These are phyloP conservation scores for Petunia axillaris DNA, from an alignment of 257 asterid species.

Conservation along the genomic window DNA sequence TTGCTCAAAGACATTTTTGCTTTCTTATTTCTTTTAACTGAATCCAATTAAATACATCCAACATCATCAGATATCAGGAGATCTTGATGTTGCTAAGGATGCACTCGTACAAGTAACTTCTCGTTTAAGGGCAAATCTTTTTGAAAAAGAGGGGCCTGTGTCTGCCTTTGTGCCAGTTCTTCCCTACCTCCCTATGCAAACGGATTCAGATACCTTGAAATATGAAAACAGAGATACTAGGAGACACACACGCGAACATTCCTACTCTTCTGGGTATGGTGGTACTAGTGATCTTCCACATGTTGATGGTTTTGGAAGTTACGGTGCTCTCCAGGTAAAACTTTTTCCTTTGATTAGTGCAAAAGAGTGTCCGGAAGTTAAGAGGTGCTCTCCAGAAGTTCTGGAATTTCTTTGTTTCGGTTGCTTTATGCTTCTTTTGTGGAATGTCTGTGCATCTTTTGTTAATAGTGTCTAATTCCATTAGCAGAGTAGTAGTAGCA, in stretches of 20 bases:
- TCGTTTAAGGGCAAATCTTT: conserved; percentile 39
- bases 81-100: conserved; percentile 32
- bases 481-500: conserved; percentile 34
- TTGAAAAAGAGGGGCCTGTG: conserved; percentile 37
- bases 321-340: conserved; percentile 31
- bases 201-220: conserved; percentile 27
- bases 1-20: background rate
- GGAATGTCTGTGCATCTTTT: background rate
- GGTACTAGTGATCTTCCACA: conserved; percentile 32
- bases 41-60: conserved; percentile 2
- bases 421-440: conserved; percentile 11
- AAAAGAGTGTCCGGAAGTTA: background rate
- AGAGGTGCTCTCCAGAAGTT: background rate
- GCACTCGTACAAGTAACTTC: conserved; percentile 41
- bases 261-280: conserved; percentile 36
- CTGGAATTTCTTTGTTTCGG: background rate
- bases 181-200: conserved; percentile 35
- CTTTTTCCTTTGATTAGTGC: conserved; percentile 1
- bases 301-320: conserved; percentile 35
- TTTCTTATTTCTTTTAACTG: conserved; percentile 16
- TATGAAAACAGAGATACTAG: conserved; percentile 30
- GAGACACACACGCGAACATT: conserved; percentile 34
- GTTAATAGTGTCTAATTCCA: background rate
- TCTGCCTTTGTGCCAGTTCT: conserved; percentile 36
- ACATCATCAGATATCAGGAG: conserved; percentile 35